phyloP scores from a whole-genome alignment of 192 early-diverging fungal species.

The Backusella circina region DNA sequence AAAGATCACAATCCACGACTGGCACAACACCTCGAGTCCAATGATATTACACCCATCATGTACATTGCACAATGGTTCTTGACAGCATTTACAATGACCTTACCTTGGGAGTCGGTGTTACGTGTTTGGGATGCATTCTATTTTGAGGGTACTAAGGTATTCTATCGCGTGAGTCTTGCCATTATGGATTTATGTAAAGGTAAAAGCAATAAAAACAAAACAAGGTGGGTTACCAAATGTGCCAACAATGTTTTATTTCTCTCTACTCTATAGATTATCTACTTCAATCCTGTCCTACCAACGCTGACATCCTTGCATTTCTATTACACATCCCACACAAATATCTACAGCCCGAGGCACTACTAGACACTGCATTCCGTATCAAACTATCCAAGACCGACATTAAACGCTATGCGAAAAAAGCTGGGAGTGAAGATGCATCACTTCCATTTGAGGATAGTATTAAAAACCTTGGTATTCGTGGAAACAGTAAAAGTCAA shows the following conservation, averaged over 20 bases:
- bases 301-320: constrained; percentile 68
- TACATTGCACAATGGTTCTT: constrained; percentile 95
- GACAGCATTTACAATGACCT: constrained; percentile 82
- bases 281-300: constrained; percentile 69
- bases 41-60: constrained; percentile 83
- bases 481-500: not conserved
- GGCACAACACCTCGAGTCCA: constrained; percentile 63
- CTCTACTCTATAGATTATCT: constrained; percentile 43
- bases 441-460: constrained; percentile 26
- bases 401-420: constrained; percentile 43
- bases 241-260: no score
- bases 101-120: constrained; percentile 86
- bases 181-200: constrained; percentile 56
- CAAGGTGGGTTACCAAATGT: no score
- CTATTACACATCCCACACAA: constrained; percentile 80
- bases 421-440: constrained; percentile 14
- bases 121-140: constrained; percentile 93
- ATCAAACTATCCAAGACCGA: constrained; percentile 66
- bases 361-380: constrained; percentile 67
- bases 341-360: constrained; percentile 51
- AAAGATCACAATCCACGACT: constrained; percentile 63
- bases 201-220: constrained; percentile 7
- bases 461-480: constrained; percentile 29
- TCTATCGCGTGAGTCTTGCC: constrained; percentile 79
- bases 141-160: constrained; percentile 78